Conservation (phyloP, 148 eudicot species). For the Amaranthus palmeri region DNA sequence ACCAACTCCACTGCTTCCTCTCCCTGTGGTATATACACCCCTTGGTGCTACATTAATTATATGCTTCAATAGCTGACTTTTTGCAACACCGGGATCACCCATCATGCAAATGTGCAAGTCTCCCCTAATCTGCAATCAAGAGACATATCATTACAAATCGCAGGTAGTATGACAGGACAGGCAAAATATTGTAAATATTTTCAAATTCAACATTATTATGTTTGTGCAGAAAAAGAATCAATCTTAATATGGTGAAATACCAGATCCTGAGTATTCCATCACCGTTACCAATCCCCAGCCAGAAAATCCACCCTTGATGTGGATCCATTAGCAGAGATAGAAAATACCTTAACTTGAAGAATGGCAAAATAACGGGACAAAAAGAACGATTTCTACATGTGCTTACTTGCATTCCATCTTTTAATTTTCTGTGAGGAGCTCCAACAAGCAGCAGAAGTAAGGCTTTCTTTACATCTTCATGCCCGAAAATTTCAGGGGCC, state of each 20-base stretch:
- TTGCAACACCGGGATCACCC: conserved; percentile 99
- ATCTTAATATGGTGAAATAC: no score
- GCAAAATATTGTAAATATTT: background rate
- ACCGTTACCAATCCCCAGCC: background rate
- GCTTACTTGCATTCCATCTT: conserved; percentile 96
- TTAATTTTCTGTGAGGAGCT: conserved; percentile 87
- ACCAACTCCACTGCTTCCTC: conserved; percentile 99
- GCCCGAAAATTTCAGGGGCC: conserved; percentile 97
- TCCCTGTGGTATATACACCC: conserved; percentile 96
- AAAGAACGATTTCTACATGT: background rate
- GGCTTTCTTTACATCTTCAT: conserved; percentile 97
- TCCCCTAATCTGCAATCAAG: conserved; percentile 79
- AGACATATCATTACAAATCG: background rate
- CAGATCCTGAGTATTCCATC: no score
- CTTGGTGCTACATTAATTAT: conserved; percentile 98
- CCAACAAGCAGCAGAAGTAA: conserved; percentile 94
- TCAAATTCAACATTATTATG: background rate
- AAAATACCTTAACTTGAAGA: background rate
- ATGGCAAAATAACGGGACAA: background rate
- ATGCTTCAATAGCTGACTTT: conserved; percentile 98
- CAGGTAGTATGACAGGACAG: background rate
- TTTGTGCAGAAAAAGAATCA: background rate
- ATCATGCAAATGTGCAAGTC: conserved; percentile 92
- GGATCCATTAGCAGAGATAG: background rate
- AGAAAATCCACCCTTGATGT: background rate